phyloP scores from a whole-genome alignment of 352 stramenopile species.

The Blastocystis sp. region DNA sequence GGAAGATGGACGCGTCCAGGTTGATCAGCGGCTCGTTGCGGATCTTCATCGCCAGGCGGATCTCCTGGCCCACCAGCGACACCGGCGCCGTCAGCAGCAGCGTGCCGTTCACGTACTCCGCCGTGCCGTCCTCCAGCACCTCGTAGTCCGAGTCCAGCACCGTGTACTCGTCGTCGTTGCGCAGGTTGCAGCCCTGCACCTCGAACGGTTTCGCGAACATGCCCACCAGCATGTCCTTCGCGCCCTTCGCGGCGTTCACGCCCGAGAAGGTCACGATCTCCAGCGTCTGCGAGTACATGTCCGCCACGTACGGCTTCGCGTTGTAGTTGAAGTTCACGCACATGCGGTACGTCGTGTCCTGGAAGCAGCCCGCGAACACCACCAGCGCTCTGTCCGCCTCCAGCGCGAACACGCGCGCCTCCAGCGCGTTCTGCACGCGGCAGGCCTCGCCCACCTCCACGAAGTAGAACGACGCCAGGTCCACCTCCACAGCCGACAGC shows the following conservation, averaged over 20 bases:
- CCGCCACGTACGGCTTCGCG: background rate
- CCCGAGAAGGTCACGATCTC: slow-evolving; percentile 57
- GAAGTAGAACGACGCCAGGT: slow-evolving; percentile 35
- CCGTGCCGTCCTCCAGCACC: background rate
- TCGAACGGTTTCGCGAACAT: slow-evolving; percentile 31
- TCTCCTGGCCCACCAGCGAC: slow-evolving; percentile 38
- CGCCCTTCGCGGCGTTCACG: slow-evolving; percentile 1
- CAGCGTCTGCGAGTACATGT: slow-evolving; percentile 40
- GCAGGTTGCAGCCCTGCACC: slow-evolving; percentile 55
- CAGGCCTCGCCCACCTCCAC: slow-evolving; percentile 3
- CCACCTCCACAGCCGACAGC: background rate
- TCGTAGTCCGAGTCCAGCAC: slow-evolving; percentile 44
- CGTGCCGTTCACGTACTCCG: slow-evolving; percentile 3
- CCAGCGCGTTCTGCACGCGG: background rate
- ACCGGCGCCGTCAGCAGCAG: slow-evolving; percentile 19
- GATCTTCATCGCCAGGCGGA: slow-evolving; percentile 45
- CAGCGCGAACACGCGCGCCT: slow-evolving; percentile 29
- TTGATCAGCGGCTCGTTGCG: slow-evolving; percentile 61
- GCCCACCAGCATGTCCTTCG: slow-evolving; percentile 30
- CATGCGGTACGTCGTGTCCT: slow-evolving; percentile 46
- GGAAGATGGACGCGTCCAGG: slow-evolving; percentile 52
- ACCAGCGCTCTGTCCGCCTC: slow-evolving; percentile 17
- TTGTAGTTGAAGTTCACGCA: slow-evolving; percentile 57
- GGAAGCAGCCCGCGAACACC: slow-evolving; percentile 43
- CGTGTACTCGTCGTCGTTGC: slow-evolving; percentile 26